Evolutionary conservation across 371 early-diverging fungal species (phyloP), one percentile per base, ranked within the genome.

Genomic region (Zopfochytrium polystomum): DNA sequence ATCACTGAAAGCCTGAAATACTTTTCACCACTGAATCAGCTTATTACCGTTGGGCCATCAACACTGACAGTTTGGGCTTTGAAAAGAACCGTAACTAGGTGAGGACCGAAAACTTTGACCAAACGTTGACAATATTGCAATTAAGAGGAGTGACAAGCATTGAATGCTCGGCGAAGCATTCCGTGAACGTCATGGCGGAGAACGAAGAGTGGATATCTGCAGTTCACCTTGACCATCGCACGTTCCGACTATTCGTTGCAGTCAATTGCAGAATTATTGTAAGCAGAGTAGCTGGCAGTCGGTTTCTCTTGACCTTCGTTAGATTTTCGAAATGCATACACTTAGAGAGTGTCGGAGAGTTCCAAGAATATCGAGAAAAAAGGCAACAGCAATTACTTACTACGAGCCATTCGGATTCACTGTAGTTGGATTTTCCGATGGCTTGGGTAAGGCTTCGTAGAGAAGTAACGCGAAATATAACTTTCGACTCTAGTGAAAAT

Each of bases 171-270:
- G n/a, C n/a, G n/a, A n/a, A n/a, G n/a, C n/a, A n/a, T n/a, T n/a
- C n/a, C n/a, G n/a, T n/a, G n/a, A n/a, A n/a, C n/a, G n/a, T n/a
- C n/a, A n/a, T n/a, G n/a, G n/a, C n/a, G n/a, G n/a, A n/a, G n/a
- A n/a, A n/a, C n/a, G 60, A 66, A 26, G 69, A 74, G 45, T 78
- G 78, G 78, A 67, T 78, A 30, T 65, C 73, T 4, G 52, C 38
- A 26, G 57, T 67, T 15, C 67, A 52, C 27, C 27, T 75, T 0
- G 75, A 78, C 48, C 65, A 62, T 18, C 34, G 46, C 30, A 68
- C 38, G 20, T 43, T 50, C 3, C 27, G 55, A n/a, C 6, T 75
- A 0, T 73, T 59, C 43, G 68, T 67, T 3, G 47, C 68, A 2
- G 60, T 68, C 20, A 73, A 67, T 30, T 66, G 65, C 25, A 67